phyloP scores from a whole-genome alignment of 2,329 filamentous ascomycete species.

The Fusarium sp. region DNA sequence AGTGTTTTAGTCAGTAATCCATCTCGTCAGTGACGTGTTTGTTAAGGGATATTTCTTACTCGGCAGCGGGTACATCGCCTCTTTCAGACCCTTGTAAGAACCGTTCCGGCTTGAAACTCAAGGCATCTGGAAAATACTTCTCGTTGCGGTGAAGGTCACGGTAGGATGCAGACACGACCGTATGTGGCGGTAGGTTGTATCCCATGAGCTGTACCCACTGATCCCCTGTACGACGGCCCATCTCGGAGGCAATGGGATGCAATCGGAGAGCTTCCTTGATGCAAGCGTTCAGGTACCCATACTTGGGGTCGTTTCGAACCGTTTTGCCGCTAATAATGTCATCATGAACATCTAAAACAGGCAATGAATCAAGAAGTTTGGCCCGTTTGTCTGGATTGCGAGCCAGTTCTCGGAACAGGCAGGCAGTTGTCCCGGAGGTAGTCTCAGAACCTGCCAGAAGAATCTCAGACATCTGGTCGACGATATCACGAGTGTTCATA shows the following conservation, averaged over 20 bases:
- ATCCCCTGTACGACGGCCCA: background rate
- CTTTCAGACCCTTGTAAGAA: background rate
- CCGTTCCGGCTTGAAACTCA: background rate
- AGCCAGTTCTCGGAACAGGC: background rate
- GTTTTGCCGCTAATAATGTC: background rate
- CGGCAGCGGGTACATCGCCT: background rate
- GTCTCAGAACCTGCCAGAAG: background rate
- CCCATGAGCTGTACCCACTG: background rate
- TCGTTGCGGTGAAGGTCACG: background rate
- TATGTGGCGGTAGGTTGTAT: background rate
- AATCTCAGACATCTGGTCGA: background rate
- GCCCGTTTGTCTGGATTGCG: background rate
- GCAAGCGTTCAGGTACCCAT: background rate
- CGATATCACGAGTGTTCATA: background rate
- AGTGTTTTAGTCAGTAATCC: background rate
- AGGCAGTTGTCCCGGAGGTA: background rate
- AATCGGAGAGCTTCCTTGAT: conserved; percentile 3
- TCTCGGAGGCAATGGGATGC: conserved; percentile 4
- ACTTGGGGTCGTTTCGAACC: background rate
- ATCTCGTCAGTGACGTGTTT: background rate
- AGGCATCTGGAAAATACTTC: background rate
- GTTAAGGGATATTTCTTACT: background rate
- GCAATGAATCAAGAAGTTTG: background rate
- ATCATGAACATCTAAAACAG: background rate
- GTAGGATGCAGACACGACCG: background rate